phyloP scores from a whole-genome alignment of 305 asterid species.

The Fraxinus sp. region DNA sequence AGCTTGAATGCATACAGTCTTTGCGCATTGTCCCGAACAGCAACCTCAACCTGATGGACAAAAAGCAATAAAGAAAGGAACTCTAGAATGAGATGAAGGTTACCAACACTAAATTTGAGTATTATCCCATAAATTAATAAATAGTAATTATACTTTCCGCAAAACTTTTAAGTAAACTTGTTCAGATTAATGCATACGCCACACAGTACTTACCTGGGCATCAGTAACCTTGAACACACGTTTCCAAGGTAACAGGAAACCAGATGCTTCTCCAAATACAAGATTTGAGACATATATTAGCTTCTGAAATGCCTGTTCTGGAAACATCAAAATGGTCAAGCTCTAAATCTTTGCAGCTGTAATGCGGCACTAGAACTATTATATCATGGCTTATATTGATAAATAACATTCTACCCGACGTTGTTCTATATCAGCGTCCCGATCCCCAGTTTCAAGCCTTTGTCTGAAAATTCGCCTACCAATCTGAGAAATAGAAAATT shows the following conservation, averaged over 20 bases:
- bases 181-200: neutral
- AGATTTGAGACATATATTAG: slow-evolving; percentile 90
- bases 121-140: slow-evolving; percentile 10
- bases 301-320: slow-evolving; percentile 99
- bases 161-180: slow-evolving; percentile 1
- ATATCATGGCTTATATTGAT: slow-evolving; percentile 22
- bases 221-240: slow-evolving; percentile 91
- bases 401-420: slow-evolving; percentile 72
- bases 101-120: neutral
- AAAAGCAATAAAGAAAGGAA: slow-evolving; percentile 14
- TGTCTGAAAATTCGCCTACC: slow-evolving; percentile 91
- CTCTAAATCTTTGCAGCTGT: slow-evolving; percentile 31
- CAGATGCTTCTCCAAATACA: slow-evolving; percentile 91
- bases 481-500: slow-evolving; percentile 60
- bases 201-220: slow-evolving; percentile 64
- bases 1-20: slow-evolving; percentile 74
- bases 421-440: slow-evolving; percentile 76
- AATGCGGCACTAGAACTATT: slow-evolving; percentile 15
- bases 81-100: slow-evolving; percentile 7
- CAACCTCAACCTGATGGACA: slow-evolving; percentile 78
- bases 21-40: slow-evolving; percentile 89
- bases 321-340: slow-evolving; percentile 59
- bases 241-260: slow-evolving; percentile 97
- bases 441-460: slow-evolving; percentile 96
- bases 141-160: neutral